A percentile compares a stretch with the other conserved stretches of the same genome.
These are phyloP conservation scores for Thymus mandschuricus DNA, from an alignment of 257 asterid genomes.

Conservation along the genomic window DNA sequence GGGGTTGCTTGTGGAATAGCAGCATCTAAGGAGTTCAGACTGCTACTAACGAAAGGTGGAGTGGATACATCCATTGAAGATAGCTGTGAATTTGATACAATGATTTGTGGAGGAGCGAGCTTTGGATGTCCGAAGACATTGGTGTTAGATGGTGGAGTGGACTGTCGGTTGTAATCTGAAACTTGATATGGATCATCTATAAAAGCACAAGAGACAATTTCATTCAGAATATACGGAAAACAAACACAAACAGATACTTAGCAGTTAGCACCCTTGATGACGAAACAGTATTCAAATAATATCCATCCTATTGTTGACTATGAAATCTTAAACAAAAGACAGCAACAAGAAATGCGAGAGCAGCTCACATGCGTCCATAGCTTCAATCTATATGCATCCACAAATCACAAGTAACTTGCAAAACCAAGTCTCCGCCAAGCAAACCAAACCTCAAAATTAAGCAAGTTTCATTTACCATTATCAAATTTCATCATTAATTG, in stretches of 20 bases:
- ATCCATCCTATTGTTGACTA: not conserved
- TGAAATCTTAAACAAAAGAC: conserved; percentile 7
- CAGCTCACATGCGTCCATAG: conserved; percentile 9
- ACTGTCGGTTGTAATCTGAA: conserved; percentile 42
- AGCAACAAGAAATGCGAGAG: conserved; percentile 3
- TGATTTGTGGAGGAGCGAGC: conserved; percentile 37
- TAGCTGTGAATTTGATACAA: conserved; percentile 37
- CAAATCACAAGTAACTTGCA: not conserved
- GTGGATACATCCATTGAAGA: conserved; percentile 48
- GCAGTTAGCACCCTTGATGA: not conserved
- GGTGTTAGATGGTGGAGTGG: conserved; percentile 38
- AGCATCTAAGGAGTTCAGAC: conserved; percentile 44
- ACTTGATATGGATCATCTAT: conserved; percentile 46
- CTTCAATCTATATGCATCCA: conserved; percentile 9
- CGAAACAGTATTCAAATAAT: conserved; percentile 6
- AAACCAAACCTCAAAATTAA: conserved; percentile 4
- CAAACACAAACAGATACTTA: conserved; percentile 20
- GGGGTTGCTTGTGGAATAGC: conserved; percentile 32
- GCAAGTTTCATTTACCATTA: not conserved
- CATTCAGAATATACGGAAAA: conserved; percentile 13
- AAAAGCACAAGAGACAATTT: conserved; percentile 19
- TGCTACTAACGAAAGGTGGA: conserved; percentile 46
- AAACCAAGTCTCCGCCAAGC: conserved; percentile 16
- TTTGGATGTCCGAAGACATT: conserved; percentile 35
- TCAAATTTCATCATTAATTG: not conserved